A percentile compares a stretch with the other conserved stretches of the same genome.
phyloP scores from a whole-genome alignment of 148 eudicot genomes.

The Euryodendron excelsum region DNA sequence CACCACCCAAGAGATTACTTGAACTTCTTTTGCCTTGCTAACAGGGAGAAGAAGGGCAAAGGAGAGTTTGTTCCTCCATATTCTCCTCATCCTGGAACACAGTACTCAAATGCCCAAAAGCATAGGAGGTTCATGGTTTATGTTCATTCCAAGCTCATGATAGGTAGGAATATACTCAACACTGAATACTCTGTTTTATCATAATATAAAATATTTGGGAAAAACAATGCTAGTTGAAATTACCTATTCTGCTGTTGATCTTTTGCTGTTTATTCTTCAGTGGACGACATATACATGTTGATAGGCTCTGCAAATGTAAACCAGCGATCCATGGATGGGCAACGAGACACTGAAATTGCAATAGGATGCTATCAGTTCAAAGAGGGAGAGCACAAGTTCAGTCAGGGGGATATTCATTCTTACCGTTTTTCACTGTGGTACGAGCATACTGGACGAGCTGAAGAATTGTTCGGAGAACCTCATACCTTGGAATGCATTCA shows the following conservation, averaged over 20 bases:
- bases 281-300: conserved; percentile 81
- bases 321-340: conserved; percentile 95
- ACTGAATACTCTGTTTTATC: neutral
- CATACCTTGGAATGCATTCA: conserved; percentile 56
- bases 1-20: conserved; percentile 85
- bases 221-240: neutral
- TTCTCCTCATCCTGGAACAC: conserved; percentile 66
- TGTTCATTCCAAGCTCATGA: conserved; percentile 96
- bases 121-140: conserved; percentile 89
- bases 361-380: conserved; percentile 77
- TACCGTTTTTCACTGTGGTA: conserved; percentile 83
- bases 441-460: conserved; percentile 76
- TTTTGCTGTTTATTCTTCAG: conserved; percentile 32
- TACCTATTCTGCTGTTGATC: neutral
- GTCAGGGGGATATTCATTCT: conserved; percentile 41
- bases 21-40: conserved; percentile 92
- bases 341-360: conserved; percentile 89
- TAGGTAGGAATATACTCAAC: conserved; percentile 46
- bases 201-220: no score
- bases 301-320: conserved; percentile 93
- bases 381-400: conserved; percentile 21
- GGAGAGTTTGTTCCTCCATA: conserved; percentile 72
- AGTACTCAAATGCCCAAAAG: conserved; percentile 74
- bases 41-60: conserved; percentile 56
- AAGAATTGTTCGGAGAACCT: conserved; percentile 51